These are phyloP conservation scores for Microthlaspi erraticum DNA, from an alignment of 345 rosid genomes.

Conservation along the genomic window DNA sequence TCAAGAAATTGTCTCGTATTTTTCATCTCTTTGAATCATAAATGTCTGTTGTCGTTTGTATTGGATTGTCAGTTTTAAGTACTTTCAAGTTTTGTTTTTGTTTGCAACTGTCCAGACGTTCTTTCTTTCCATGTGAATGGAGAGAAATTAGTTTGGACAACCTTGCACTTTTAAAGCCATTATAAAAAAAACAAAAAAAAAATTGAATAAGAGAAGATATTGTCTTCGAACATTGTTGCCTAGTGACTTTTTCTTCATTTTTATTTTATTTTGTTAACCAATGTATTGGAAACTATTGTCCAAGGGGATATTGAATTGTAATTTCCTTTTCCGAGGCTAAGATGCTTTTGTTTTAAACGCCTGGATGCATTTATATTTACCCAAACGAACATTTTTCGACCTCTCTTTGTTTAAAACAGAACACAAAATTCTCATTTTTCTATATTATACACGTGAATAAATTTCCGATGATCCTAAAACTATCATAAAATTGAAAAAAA, in stretches of 20 bases:
- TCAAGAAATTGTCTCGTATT: conserved; percentile 39
- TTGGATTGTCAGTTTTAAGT: conserved; percentile 3
- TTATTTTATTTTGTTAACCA: background rate
- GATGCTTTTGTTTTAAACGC: background rate
- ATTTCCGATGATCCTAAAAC: no score
- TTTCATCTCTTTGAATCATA: conserved; percentile 29
- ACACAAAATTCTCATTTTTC: no score
- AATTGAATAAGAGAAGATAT: background rate
- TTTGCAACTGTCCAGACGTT: conserved; percentile 7
- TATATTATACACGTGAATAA: no score
- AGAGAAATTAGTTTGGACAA: conserved; percentile 6
- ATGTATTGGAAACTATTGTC: conserved; percentile 9
- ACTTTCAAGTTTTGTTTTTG: conserved; percentile 4
- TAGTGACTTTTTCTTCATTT: background rate
- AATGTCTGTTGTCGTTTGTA: conserved; percentile 3
- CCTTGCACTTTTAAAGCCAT: conserved; percentile 16
- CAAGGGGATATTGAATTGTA: background rate
- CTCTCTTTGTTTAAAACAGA: no score
- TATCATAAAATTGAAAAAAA: no score
- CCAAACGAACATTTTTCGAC: no score
- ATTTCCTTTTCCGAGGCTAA: background rate
- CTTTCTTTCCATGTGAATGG: conserved; percentile 14
- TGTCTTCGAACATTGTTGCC: background rate
- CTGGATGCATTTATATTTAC: background rate
- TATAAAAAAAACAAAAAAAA: background rate